Evolutionary conservation across 2,329 filamentous ascomycete species (phyloP), one percentile per base, ranked within the genome.

Genomic region (Cytospora paraplurivora): DNA sequence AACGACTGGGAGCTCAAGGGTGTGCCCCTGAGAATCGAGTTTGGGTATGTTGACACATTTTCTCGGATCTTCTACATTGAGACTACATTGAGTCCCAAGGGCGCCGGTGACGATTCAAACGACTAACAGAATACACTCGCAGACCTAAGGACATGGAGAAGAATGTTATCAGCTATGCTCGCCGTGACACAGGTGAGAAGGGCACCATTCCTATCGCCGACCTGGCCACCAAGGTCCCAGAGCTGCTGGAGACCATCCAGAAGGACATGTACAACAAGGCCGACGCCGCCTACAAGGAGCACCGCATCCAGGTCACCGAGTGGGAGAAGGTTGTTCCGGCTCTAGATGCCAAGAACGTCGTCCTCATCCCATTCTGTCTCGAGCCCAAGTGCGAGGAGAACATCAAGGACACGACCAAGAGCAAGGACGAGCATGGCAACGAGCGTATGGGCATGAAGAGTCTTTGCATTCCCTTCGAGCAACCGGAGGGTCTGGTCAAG

Each of bases 1-100:
- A 96, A 96, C 79, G 93, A 99, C 78, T 97, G 93, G 92, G 96
- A 99, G 77, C 84, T 98, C 71, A 96, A 94, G 79, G 95, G 96
- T 75, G 90, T 98, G 50, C 95, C 96, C 54, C 85, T 99, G 44
- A 90, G 95, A 65, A 84, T 99, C 64, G 95, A 99, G 77, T 97
- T 97, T 73, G 96, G 96, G 7, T 94, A 95, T 72, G 96, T 96
- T 78, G 95, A 98, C 74, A 89, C 90, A 19, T 12, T 17, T 11
- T 17, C 7, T 47, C 7, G 21, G 4, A 7, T 37, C 41, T 13
- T 41, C 21, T 11, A 32, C 12, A 1, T n/a, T 11, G 27, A 38
- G 34, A 4, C 21, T n/a, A 13, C 21, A 41, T 33, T 10, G 7
- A 27, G 27, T 4, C 27, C 4, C 27, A 27, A 27, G 27, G 27